phyloP scores from a whole-genome alignment of 2,329 filamentous ascomycete genomes.

The Pyrenophora tritici-repentis region DNA sequence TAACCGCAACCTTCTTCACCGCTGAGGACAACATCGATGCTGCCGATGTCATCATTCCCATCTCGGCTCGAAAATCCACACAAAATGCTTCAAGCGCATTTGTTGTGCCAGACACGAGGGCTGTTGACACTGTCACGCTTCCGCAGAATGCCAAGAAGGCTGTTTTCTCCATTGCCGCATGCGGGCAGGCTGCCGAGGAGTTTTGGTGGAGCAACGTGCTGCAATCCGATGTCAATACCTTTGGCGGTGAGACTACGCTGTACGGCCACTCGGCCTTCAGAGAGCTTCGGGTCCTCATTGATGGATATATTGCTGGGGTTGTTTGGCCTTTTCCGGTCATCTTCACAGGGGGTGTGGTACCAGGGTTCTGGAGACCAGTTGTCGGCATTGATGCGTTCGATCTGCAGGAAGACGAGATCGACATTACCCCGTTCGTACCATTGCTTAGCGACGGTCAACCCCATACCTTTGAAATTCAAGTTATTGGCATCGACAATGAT shows the following conservation, averaged over 20 bases:
- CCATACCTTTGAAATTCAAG: conserved; percentile 70
- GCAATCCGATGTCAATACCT: conserved; percentile 63
- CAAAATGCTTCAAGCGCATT: conserved; percentile 67
- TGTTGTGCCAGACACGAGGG: conserved; percentile 65
- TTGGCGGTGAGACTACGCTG: conserved; percentile 62
- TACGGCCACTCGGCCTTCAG: conserved; percentile 75
- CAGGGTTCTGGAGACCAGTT: conserved; percentile 76
- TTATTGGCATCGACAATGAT: conserved; percentile 68
- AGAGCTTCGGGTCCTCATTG: conserved; percentile 77
- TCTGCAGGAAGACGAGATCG: conserved; percentile 78
- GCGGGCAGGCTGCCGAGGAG: conserved; percentile 76
- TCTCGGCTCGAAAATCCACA: conserved; percentile 60
- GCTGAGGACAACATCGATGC: conserved; percentile 50
- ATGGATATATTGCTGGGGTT: conserved; percentile 73
- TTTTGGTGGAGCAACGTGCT: conserved; percentile 86
- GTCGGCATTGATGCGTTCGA: conserved; percentile 81
- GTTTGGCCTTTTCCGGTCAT: conserved; percentile 83
- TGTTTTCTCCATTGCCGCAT: conserved; percentile 76
- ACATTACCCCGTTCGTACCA: conserved; percentile 77
- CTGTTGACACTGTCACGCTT: conserved; percentile 64
- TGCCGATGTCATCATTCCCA: conserved; percentile 70
- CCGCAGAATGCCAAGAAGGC: conserved; percentile 71
- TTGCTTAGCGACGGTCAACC: conserved; percentile 66
- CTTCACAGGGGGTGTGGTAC: conserved; percentile 80
- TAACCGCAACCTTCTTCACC: conserved; percentile 74